These are phyloP conservation scores for Paulownia fortunei DNA, from an alignment of 257 asterid species.

Conservation along the genomic window DNA sequence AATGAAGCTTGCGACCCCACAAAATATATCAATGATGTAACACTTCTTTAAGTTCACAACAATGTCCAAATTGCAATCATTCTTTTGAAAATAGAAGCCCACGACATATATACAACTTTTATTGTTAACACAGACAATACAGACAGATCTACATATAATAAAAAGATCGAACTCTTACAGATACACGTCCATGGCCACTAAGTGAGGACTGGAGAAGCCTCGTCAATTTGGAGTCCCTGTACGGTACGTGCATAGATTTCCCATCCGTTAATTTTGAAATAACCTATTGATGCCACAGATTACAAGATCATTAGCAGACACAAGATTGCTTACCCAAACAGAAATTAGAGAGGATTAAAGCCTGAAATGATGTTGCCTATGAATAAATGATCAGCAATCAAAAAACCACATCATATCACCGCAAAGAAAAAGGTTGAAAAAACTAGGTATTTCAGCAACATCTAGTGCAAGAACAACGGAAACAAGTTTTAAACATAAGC, in stretches of 20 bases:
- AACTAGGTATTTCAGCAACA: slow-evolving; percentile 21
- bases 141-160: slow-evolving; percentile 22
- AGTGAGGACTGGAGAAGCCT: slow-evolving; percentile 97
- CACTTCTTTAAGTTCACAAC: slow-evolving; percentile 19
- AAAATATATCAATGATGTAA: slow-evolving; percentile 8
- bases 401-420: slow-evolving; percentile 21
- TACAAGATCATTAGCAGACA: slow-evolving; percentile 35
- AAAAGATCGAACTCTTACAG: slow-evolving; percentile 63
- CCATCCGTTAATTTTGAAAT: slow-evolving; percentile 95
- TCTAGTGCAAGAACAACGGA: neutral
- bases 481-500: neutral
- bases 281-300: slow-evolving; percentile 63
- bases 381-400: slow-evolving; percentile 15
- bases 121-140: slow-evolving; percentile 10
- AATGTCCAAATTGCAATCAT: neutral
- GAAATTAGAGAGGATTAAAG: slow-evolving; percentile 21
- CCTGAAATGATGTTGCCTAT: slow-evolving; percentile 1
- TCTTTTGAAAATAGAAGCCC: neutral
- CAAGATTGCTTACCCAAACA: slow-evolving; percentile 10
- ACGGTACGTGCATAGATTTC: slow-evolving; percentile 87
- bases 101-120: slow-evolving; percentile 7
- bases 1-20: slow-evolving; percentile 12
- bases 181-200: slow-evolving; percentile 98
- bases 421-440: neutral
- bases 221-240: slow-evolving; percentile 96